Evolutionary conservation across 768 basidiomycete genomes (phyloP), one percentile per base, ranked within the genome.

Genomic region (Boletus subparvulus): DNA sequence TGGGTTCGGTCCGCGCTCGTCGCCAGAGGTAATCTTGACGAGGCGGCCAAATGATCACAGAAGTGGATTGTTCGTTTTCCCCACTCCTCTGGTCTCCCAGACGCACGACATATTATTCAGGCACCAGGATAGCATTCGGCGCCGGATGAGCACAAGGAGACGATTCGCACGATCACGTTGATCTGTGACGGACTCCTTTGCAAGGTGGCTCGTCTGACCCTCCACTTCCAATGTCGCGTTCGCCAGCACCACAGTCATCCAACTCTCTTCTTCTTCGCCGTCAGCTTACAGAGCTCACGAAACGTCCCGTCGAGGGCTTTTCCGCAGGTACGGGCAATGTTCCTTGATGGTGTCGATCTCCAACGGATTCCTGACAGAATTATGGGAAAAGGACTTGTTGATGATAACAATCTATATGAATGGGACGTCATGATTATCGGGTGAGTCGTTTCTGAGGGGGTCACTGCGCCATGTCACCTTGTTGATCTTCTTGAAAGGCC

Each of bases 351-450:
- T 68, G 68, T 69, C 47, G 62, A 65, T 68, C 58, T 69, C 67
- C 65, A 69, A 67, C 65, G 55, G 66, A 64, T 62, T 60, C 67
- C 70, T 74, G 68, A 72, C 61, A 69, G 65, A 63, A 56, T 68
- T 67, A 50, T 62, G 65, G 59, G 61, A 65, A 28, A 66, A 86
- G 96, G 96, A 40, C 85, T 99, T 52, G 94, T 94, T 45, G 94
- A 98, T 71, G 96, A 98, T 56, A 82, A 86, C 73, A 95, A 98
- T 75, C 76, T 98, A 13, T 92, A 89, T 56, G 95, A 98, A 77
- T 99, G 97, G 97, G 94, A 97, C 63, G 82, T 98, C 67, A 79
- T 97, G 69, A 87, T 97, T 63, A 96, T 96, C 68, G 93, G 94
- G 93, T 95, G 61, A 56, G 84, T 74, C 46, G 24, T 58, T 46